A percentile compares a stretch with the other conserved stretches of the same genome.
Evolutionary conservation across 306 rosid genomes (phyloP).

Genomic region (Ammopiptanthus mongolicus): DNA sequence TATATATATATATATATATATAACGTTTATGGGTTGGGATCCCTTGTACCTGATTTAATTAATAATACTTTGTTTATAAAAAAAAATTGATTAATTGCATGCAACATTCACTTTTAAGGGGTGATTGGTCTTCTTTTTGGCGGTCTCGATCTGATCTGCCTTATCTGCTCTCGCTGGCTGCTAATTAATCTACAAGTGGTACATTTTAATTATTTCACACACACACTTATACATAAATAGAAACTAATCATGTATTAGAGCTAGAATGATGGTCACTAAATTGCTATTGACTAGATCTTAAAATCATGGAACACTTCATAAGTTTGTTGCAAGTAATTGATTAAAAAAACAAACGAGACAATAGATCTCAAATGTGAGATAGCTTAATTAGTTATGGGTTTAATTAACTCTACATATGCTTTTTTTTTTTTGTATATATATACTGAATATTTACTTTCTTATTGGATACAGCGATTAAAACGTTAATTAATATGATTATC

Average conservation of each 20-base stretch:
- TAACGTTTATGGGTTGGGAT: too few species aligned
- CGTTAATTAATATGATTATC: background rate
- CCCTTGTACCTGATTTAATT: too few species aligned
- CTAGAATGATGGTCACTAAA: constrained; percentile 3
- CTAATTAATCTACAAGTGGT: background rate
- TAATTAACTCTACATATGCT: background rate
- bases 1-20: too few species aligned
- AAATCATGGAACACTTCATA: constrained; percentile 25
- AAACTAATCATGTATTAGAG: background rate
- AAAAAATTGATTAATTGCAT: too few species aligned
- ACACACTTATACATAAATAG: background rate
- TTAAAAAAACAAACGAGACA: background rate
- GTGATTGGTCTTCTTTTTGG: too few species aligned
- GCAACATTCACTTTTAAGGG: too few species aligned
- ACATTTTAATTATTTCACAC: background rate
- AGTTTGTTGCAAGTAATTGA: constrained; percentile 3
- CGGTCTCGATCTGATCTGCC: background rate
- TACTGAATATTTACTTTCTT: background rate
- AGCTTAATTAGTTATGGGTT: background rate
- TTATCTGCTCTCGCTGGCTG: too few species aligned
- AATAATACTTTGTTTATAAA: too few species aligned
- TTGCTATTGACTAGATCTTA: constrained; percentile 18
- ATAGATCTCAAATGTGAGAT: background rate
- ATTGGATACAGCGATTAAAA: background rate
- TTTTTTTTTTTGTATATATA: background rate